Evolutionary conservation across 768 basidiomycete genomes (phyloP), one percentile per base, ranked within the genome.

Genomic region (Mycena floridula): DNA sequence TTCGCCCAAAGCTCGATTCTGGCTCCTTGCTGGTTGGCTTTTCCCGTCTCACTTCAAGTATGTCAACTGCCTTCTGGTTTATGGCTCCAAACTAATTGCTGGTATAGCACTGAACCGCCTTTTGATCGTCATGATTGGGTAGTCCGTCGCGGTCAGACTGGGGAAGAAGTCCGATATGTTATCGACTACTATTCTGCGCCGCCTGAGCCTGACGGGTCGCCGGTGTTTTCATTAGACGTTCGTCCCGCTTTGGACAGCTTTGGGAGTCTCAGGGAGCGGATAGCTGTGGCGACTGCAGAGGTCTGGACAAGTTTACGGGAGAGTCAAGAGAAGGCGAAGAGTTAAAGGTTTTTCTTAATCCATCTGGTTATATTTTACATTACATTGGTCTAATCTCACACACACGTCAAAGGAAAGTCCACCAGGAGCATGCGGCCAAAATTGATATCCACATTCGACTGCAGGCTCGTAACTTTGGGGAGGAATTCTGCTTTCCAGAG

Each of bases 111-210:
- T 32, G 87, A 92, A 57, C 89, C 91, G 4, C 96, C 95, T 1
- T 98, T 99, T 59, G 96, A 99, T 59, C 83, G 96, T 7, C 96
- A 99, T 61, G 96, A 99, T 67, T 99, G 96, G 96, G 66, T 96
- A 42, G 76, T 99, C 43, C 85, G 85, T 24, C 82, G 95, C 42
- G 81, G 84, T 25, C 68, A 70, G 30, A 82, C 85, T 1, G 82
- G 87, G 15, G 79, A 88, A 53, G 86, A 91, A 63, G 84, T 91
- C 42, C 86, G 90, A 59, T 95, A 99, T 64, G 88, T 99, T 38
- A 98, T 99, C 55, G 96, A 99, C 69, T 99, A 99, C 66, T 98
- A 98, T 64, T 88, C 89, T 38, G 92, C 91, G 0, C 90, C 94
- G 1, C 80, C 87, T 2, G 84, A 94, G 44, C 73, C 80, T 7